Conservation (phyloP, 371 early-diverging fungal genomes). For the Mortierella sp. region DNA sequence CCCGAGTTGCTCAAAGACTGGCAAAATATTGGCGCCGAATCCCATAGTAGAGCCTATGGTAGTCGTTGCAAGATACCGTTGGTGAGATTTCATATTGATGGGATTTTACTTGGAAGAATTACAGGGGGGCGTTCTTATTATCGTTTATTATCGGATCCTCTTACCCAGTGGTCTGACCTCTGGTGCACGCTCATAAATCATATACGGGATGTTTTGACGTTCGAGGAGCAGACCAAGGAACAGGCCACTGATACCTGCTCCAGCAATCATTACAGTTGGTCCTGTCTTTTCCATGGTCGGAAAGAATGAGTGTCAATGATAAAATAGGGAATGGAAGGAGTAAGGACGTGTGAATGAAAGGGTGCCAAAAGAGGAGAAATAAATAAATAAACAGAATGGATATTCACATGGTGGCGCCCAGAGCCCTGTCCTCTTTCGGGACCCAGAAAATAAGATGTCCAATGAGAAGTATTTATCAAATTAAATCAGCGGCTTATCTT, state of each 20-base stretch:
- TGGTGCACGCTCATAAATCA: slow-evolving; percentile 6
- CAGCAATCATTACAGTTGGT: slow-evolving; percentile 19
- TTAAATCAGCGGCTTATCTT: too few species aligned
- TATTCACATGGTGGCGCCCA: too few species aligned
- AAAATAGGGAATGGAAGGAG: too few species aligned
- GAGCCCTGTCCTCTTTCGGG: too few species aligned
- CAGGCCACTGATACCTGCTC: slow-evolving; percentile 36
- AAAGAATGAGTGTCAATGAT: too few species aligned
- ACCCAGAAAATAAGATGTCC: too few species aligned
- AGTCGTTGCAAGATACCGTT: background rate
- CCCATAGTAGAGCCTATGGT: slow-evolving; percentile 26
- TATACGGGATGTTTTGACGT: slow-evolving; percentile 6
- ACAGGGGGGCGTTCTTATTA: background rate
- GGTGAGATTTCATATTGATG: background rate
- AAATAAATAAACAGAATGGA: too few species aligned
- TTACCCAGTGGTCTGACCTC: slow-evolving; percentile 17
- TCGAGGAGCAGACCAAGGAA: slow-evolving; percentile 27
- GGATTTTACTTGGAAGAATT: background rate
- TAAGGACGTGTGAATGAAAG: too few species aligned
- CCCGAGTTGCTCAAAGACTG: slow-evolving; percentile 37
- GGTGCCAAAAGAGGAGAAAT: too few species aligned
- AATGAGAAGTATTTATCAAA: too few species aligned
- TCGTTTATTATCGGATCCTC: background rate
- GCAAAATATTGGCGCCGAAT: slow-evolving; percentile 36
- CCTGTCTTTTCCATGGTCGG: background rate